These are phyloP conservation scores for Taxillus chinensis DNA, from an alignment of 164 flowering plant genomes.

Conservation along the genomic window DNA sequence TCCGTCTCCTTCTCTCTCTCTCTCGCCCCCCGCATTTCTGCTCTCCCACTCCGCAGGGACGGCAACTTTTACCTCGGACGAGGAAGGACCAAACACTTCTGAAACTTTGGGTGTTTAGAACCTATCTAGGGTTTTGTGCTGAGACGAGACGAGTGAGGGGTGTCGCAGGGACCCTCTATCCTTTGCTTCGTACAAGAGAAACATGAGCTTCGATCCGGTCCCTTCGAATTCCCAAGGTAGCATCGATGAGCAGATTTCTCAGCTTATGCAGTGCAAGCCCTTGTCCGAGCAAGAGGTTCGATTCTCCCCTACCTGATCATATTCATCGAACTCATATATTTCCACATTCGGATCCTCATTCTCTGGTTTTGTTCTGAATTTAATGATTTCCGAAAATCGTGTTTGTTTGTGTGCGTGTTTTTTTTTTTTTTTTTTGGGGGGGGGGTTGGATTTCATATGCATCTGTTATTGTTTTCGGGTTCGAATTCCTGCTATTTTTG, in stretches of 20 bases:
- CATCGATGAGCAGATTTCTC: slow-evolving; percentile 76
- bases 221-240: slow-evolving; percentile 52
- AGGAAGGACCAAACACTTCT: neutral
- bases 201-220: slow-evolving; percentile 54
- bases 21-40: neutral
- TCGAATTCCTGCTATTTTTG: no score
- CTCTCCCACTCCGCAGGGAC: neutral
- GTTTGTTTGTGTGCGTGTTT: no score
- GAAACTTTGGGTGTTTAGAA: slow-evolving; percentile 9
- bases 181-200: slow-evolving; percentile 1
- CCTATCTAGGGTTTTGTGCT: neutral
- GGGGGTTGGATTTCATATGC: no score
- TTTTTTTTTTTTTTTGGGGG: no score
- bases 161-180: slow-evolving; percentile 14
- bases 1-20: no score
- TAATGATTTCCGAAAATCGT: no score
- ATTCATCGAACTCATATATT: no score
- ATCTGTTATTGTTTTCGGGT: no score
- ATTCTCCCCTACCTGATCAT: no score
- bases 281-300: slow-evolving; percentile 78
- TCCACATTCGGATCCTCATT: no score
- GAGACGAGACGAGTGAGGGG: slow-evolving; percentile 1
- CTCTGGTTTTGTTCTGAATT: no score
- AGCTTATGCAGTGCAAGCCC: slow-evolving; percentile 98
- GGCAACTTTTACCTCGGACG: neutral